Evolutionary conservation across 805 yeast genomes (phyloP).

Genomic region (Wickerhamomyces canadensis): DNA sequence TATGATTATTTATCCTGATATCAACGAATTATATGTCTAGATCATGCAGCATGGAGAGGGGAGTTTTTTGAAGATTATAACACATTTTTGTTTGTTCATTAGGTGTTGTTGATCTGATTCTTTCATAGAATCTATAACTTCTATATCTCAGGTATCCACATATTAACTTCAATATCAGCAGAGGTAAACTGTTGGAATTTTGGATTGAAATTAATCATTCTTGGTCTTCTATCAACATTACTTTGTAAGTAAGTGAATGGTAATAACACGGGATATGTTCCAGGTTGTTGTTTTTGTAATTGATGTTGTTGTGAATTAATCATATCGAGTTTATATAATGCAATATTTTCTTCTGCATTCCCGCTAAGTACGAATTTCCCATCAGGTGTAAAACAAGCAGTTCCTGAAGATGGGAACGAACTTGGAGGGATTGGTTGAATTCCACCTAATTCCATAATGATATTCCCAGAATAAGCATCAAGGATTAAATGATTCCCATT

Average conservation of each 20-base stretch:
- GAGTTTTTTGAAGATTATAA: too few species aligned
- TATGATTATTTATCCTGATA: slow-evolving; percentile 1
- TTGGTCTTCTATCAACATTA: slow-evolving; percentile 31
- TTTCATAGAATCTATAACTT: too few species aligned
- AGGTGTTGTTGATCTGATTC: too few species aligned
- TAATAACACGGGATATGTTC: slow-evolving; percentile 16
- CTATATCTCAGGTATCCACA: slow-evolving; percentile 22
- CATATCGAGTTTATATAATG: slow-evolving; percentile 47
- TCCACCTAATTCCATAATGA: slow-evolving; percentile 42
- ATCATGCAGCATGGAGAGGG: too few species aligned
- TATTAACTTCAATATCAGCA: slow-evolving; percentile 16
- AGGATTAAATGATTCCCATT: slow-evolving; percentile 53
- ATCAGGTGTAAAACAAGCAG: slow-evolving; percentile 60
- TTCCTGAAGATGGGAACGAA: slow-evolving; percentile 46
- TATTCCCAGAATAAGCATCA: slow-evolving; percentile 65
- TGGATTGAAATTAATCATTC: slow-evolving; percentile 36
- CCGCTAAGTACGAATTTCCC: slow-evolving; percentile 59
- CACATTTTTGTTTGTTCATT: too few species aligned
- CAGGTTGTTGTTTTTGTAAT: slow-evolving; percentile 21
- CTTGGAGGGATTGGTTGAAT: slow-evolving; percentile 39
- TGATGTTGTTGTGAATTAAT: too few species aligned
- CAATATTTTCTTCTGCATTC: slow-evolving; percentile 45
- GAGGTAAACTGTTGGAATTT: slow-evolving; percentile 26
- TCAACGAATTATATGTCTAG: background rate
- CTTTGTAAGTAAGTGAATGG: slow-evolving; percentile 11